phyloP scores from a whole-genome alignment of 2,329 filamentous ascomycete species.

The Cytospora piceae region DNA sequence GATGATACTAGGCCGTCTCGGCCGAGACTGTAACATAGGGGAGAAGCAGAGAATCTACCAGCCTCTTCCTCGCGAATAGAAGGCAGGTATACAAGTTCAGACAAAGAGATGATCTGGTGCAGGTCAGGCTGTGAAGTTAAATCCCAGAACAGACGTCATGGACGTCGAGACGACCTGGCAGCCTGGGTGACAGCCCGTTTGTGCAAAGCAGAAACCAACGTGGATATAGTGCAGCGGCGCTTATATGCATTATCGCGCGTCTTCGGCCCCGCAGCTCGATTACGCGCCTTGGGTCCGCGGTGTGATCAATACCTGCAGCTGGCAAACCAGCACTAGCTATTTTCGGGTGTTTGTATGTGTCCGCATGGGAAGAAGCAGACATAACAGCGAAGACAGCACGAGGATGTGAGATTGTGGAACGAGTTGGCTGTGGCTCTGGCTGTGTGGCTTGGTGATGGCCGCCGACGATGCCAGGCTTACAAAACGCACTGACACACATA shows the following conservation, averaged over 20 bases:
- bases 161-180: too few species aligned
- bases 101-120: background rate
- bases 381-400: background rate
- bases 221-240: background rate
- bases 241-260: background rate
- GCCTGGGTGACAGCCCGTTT: too few species aligned
- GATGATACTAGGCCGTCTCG: background rate
- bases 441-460: background rate
- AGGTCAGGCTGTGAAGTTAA: background rate
- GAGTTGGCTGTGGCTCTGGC: too few species aligned
- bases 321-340: background rate
- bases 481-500: background rate
- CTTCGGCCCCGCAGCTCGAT: background rate
- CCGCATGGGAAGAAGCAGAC: background rate
- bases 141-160: background rate
- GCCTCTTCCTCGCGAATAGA: background rate
- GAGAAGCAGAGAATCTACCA: background rate
- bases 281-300: background rate
- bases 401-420: background rate
- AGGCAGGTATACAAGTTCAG: background rate
- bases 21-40: background rate
- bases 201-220: background rate
- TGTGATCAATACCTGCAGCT: background rate
- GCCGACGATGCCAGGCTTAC: background rate
- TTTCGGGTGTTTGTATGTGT: background rate